Conservation (phyloP, 1,284 basidiomycete genomes). For the Mycena sp. region DNA sequence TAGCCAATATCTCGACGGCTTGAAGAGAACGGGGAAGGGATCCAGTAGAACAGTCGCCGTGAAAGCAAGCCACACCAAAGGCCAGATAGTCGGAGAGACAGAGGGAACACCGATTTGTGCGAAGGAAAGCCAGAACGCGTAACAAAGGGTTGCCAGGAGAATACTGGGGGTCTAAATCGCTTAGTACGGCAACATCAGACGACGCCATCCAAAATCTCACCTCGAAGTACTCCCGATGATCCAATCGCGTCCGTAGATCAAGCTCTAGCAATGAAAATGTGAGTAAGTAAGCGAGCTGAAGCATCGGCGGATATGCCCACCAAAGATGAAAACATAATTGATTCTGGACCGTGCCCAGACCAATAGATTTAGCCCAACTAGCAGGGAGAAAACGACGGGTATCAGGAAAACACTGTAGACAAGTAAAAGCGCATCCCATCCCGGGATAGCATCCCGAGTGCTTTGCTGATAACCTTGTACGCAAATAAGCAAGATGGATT, state of each 20-base stretch:
- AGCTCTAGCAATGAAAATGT: conserved; percentile 60
- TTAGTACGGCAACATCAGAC: background rate
- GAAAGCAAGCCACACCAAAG: conserved; percentile 85
- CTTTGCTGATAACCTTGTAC: conserved; percentile 66
- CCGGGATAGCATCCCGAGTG: conserved; percentile 69
- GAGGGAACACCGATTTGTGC: conserved; percentile 61
- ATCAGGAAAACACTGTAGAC: conserved; percentile 83
- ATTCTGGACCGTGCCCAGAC: conserved; percentile 83
- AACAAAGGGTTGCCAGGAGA: conserved; percentile 77
- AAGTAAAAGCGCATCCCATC: conserved; percentile 80
- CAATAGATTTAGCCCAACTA: conserved; percentile 84
- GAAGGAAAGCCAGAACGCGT: conserved; percentile 90
- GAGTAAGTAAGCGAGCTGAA: background rate
- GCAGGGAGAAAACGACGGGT: conserved; percentile 80
- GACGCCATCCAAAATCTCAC: conserved; percentile 46
- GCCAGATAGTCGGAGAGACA: conserved; percentile 76
- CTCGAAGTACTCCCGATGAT: conserved; percentile 87
- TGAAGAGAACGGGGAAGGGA: conserved; percentile 77
- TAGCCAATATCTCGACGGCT: conserved; percentile 83
- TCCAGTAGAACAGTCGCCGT: conserved; percentile 72
- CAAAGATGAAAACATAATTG: conserved; percentile 94
- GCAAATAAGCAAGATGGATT: background rate
- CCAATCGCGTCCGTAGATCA: conserved; percentile 78
- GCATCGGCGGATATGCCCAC: no score
- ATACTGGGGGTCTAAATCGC: conserved; percentile 78